phyloP scores from a whole-genome alignment of 2,329 filamentous ascomycete genomes.

The Cladosporium halotolerans region DNA sequence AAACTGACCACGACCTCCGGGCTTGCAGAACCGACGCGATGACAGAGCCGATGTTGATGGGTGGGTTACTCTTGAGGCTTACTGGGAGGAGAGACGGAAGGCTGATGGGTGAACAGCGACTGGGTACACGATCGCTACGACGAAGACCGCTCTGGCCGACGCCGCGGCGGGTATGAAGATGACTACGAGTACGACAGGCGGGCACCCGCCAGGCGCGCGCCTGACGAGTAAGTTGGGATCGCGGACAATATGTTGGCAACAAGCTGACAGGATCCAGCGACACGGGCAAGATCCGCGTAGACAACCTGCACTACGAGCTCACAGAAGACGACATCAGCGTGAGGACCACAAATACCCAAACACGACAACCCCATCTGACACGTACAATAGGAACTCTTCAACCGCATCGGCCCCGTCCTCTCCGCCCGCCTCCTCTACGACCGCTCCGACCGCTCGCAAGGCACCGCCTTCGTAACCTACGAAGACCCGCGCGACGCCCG shows the following conservation, averaged over 20 bases:
- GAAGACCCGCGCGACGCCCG: conserved; percentile 63
- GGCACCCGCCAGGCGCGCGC: conserved; percentile 5
- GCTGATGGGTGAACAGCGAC: conserved; percentile 51
- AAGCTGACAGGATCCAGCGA: not conserved
- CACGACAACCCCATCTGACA: conserved; percentile 15
- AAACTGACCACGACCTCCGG: conserved; percentile 33
- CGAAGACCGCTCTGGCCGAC: conserved; percentile 23
- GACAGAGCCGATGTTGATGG: conserved; percentile 55
- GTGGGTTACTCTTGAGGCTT: conserved; percentile 42
- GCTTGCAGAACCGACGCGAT: conserved; percentile 28
- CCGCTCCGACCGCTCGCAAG: conserved; percentile 80
- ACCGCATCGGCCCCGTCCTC: conserved; percentile 64
- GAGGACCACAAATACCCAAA: no score
- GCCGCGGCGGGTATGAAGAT: conserved; percentile 2
- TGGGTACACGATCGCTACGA: conserved; percentile 65
- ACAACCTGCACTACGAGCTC: conserved; percentile 89
- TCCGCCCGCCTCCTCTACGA: conserved; percentile 73
- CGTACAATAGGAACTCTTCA: conserved; percentile 64
- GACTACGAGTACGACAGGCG: conserved; percentile 4
- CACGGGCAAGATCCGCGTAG: conserved; percentile 63
- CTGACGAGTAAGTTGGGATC: not conserved
- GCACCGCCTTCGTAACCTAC: conserved; percentile 79
- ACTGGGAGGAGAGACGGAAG: not conserved
- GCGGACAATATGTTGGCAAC: not conserved
- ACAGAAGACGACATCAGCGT: conserved; percentile 79